These are phyloP conservation scores for Paecilomyces fulvus DNA, from an alignment of 2,329 filamentous ascomycete genomes.

Conservation along the genomic window DNA sequence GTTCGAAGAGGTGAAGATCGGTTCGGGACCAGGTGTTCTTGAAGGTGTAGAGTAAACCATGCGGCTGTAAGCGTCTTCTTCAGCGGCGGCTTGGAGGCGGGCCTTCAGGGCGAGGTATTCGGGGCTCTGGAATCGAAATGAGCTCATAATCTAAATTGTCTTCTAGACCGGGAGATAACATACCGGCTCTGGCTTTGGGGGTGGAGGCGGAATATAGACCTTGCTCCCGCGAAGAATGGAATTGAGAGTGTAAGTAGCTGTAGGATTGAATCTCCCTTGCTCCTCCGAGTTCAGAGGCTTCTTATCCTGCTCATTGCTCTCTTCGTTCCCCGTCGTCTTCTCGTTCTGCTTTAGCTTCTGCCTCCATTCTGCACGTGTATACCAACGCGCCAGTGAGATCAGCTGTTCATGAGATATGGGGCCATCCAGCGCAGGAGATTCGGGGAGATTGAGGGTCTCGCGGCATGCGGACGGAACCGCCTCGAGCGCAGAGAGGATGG, in stretches of 20 bases:
- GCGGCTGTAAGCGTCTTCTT: constrained; percentile 70
- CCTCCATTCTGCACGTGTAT: constrained; percentile 5
- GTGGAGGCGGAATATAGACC: constrained; percentile 71
- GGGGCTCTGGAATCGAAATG: constrained; percentile 47
- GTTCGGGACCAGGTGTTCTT: constrained; percentile 22
- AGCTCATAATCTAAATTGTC: no score
- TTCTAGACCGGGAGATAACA: constrained; percentile 18
- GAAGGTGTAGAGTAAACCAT: constrained; percentile 59
- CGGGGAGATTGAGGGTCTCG: constrained; percentile 26
- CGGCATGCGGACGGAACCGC: constrained; percentile 23
- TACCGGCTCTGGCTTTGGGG: constrained; percentile 69
- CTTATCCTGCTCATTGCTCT: not conserved
- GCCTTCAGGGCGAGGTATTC: constrained; percentile 87
- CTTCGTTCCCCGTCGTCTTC: constrained; percentile 5
- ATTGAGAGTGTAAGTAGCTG: constrained; percentile 50
- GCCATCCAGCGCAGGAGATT: constrained; percentile 16
- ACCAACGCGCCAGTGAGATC: constrained; percentile 26
- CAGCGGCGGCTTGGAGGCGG: constrained; percentile 71
- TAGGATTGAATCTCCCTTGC: constrained; percentile 7
- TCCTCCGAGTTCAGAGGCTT: not conserved
- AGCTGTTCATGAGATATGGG: constrained; percentile 37
- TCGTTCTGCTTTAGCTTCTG: constrained; percentile 7
- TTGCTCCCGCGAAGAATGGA: constrained; percentile 61
- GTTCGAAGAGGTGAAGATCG: constrained; percentile 45
- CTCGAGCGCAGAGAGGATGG: constrained; percentile 32